Percentiles rank a stretch among this genome's conserved stretches.
These are phyloP conservation scores for Pisolithus marmoratus DNA, from an alignment of 768 basidiomycete genomes.

Conservation along the genomic window DNA sequence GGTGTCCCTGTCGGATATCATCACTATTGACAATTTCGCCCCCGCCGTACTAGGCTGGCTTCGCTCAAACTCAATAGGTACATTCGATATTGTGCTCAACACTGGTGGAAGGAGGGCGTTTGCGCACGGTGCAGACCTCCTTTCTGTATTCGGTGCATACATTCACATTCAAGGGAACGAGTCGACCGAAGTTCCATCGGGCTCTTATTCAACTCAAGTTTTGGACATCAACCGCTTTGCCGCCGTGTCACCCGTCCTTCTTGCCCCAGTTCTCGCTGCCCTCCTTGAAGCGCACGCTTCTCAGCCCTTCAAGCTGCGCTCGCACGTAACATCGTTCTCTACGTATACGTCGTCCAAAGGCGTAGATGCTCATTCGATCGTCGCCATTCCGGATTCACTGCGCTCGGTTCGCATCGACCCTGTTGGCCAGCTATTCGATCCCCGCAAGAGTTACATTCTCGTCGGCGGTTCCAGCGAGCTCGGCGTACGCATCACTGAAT, in stretches of 20 bases:
- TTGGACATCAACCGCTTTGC: conserved; percentile 19
- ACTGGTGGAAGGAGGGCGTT: conserved; percentile 10
- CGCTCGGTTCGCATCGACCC: conserved; percentile 17
- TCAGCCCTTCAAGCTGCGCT: conserved; percentile 5
- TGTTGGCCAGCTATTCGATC: conserved; percentile 23
- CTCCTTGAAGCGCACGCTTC: conserved; percentile 15
- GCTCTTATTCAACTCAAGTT: conserved; percentile 11
- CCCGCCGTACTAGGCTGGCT: conserved; percentile 9
- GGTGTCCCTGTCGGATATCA: conserved; percentile 8
- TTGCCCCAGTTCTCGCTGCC: conserved; percentile 12
- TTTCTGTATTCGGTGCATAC: conserved; percentile 22
- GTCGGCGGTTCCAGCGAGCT: conserved; percentile 20
- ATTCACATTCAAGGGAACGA: conserved; percentile 18
- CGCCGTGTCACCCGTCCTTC: conserved; percentile 13
- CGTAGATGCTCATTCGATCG: conserved; percentile 7
- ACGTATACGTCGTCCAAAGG: conserved; percentile 1
- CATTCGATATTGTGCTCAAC: conserved; percentile 24
- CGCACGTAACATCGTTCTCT: conserved; percentile 6
- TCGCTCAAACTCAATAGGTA: conserved; percentile 7
- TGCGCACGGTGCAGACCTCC: conserved; percentile 12
- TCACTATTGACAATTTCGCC: conserved; percentile 8
- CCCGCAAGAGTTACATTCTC: conserved; percentile 21
- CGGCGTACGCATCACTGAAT: conserved; percentile 25
- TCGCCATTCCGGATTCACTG: conserved; percentile 12
- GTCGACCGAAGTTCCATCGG: conserved; percentile 12